Evolutionary conservation across 2,329 filamentous ascomycete genomes (phyloP).

Genomic region (Aspergillus quadrilineatus): DNA sequence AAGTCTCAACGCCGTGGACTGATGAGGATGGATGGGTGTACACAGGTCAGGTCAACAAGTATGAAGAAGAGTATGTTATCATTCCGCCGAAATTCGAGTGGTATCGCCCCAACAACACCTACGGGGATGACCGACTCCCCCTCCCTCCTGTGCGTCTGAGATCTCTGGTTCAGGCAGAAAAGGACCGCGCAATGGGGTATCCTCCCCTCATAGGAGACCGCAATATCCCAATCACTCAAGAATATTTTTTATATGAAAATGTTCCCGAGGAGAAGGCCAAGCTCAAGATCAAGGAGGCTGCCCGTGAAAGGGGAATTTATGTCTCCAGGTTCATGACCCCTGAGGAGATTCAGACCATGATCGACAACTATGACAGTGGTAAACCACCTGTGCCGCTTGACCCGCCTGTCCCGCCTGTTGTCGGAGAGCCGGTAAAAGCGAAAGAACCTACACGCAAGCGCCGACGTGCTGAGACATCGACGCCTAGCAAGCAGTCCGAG

Average conservation of each 20-base stretch:
- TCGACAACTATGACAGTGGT: conserved; percentile 18
- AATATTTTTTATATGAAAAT: conserved; percentile 26
- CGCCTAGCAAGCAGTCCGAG: conserved; percentile 1
- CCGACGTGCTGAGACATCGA: conserved; percentile 11
- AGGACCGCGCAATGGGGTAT: conserved; percentile 33
- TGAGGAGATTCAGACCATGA: conserved; percentile 22
- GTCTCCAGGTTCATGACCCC: conserved; percentile 21
- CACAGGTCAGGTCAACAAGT: conserved; percentile 30
- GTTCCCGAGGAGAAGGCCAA: conserved; percentile 23
- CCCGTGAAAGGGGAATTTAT: conserved; percentile 21
- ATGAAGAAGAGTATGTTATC: conserved; percentile 30
- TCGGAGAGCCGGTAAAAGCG: not conserved
- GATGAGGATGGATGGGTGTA: conserved; percentile 33
- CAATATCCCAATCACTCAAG: conserved; percentile 27
- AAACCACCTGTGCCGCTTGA: not conserved
- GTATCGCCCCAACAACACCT: conserved; percentile 29
- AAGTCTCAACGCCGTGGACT: conserved; percentile 25
- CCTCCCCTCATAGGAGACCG: conserved; percentile 32
- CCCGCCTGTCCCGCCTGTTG: not conserved
- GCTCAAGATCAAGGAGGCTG: conserved; percentile 25
- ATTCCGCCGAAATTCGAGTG: conserved; percentile 26
- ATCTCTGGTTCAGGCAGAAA: conserved; percentile 27
- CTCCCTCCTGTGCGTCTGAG: conserved; percentile 28
- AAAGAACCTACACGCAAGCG: conserved; percentile 19
- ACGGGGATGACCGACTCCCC: conserved; percentile 25